These are phyloP conservation scores for Trichoderma semiorbis DNA, from an alignment of 2,329 filamentous ascomycete genomes.

Conservation along the genomic window DNA sequence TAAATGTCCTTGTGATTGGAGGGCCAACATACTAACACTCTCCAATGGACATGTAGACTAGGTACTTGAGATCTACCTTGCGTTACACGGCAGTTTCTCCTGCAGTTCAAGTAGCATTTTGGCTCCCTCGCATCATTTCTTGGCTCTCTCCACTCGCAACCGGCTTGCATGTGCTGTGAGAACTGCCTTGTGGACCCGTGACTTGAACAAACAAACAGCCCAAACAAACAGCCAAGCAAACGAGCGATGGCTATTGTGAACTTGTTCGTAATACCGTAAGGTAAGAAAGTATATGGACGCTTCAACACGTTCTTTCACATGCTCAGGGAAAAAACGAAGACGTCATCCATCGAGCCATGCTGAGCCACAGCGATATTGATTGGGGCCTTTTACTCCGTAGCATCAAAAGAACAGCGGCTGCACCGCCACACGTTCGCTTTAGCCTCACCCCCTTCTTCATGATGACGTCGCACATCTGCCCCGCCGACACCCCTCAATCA, in stretches of 20 bases:
- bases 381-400: background rate
- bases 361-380: background rate
- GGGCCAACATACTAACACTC: background rate
- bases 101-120: background rate
- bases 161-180: background rate
- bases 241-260: background rate
- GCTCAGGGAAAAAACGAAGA: background rate
- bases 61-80: background rate
- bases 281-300: background rate
- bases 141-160: background rate
- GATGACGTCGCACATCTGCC: constrained; percentile 21
- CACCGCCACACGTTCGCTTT: constrained; percentile 14
- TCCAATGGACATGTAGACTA: background rate
- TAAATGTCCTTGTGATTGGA: background rate
- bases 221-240: background rate
- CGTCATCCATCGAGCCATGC: background rate
- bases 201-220: background rate
- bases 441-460: constrained; percentile 15
- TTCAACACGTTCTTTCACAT: background rate
- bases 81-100: background rate
- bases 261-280: background rate
- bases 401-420: background rate
- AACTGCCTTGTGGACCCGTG: background rate
- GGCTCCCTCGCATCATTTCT: background rate
- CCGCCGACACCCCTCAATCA: constrained; percentile 18